Conservation (phyloP, 495 filamentous ascomycete genomes). For the Trypethelium eluteriae region DNA sequence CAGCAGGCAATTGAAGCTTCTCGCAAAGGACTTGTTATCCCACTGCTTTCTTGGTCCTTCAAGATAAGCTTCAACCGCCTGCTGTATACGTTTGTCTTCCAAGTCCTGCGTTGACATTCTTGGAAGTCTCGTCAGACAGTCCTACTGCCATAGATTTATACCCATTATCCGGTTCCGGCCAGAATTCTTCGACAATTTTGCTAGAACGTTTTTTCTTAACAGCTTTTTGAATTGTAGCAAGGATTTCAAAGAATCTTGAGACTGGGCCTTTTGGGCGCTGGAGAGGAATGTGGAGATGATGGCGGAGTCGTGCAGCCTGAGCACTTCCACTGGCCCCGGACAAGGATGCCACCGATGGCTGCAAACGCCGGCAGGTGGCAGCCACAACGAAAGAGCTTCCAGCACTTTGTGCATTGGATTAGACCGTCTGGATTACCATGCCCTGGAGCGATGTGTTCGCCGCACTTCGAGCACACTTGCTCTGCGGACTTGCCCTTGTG, state of each 20-base stretch:
- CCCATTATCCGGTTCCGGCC: too few relatives aligned
- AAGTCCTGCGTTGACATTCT: too few relatives aligned
- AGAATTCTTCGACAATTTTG: too few relatives aligned
- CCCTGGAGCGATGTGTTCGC: background rate
- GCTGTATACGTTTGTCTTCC: too few relatives aligned
- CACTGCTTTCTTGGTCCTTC: too few relatives aligned
- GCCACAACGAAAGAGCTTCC: background rate
- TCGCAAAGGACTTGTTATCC: background rate
- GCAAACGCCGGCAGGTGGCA: background rate
- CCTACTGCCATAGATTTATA: too few relatives aligned
- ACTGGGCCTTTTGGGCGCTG: background rate
- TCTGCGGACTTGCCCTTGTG: background rate
- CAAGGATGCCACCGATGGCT: background rate
- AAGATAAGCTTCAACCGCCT: too few relatives aligned
- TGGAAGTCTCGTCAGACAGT: too few relatives aligned
- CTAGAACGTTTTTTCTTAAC: too few relatives aligned
- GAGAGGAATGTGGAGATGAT: background rate
- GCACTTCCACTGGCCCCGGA: background rate
- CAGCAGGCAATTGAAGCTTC: too few relatives aligned
- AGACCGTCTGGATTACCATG: background rate
- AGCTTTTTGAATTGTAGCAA: too few relatives aligned
- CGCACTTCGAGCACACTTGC: background rate
- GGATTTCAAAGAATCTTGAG: too few relatives aligned
- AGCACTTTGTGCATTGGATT: background rate
- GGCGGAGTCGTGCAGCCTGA: background rate